Conservation (phyloP, 2,329 filamentous ascomycete species). For the Fusarium sp. region DNA sequence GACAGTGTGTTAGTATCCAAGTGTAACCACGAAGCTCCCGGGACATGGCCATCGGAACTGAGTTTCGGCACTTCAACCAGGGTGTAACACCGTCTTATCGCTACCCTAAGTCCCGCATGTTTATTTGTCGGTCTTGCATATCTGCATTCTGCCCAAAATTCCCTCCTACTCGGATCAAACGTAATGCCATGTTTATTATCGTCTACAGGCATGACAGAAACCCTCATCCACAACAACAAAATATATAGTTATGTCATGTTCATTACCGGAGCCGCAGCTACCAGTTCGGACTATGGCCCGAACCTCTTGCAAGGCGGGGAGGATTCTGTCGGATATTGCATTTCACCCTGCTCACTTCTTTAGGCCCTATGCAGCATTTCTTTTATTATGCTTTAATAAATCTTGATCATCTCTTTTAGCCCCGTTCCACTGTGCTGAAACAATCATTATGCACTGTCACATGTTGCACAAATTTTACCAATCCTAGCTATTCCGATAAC, state of each 20-base stretch:
- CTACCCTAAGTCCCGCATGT: background rate
- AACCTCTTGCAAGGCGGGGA: background rate
- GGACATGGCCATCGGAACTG: background rate
- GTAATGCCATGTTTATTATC: background rate
- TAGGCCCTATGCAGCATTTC: background rate
- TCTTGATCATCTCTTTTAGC: background rate
- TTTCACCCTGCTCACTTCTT: background rate
- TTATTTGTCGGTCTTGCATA: background rate
- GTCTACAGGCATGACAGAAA: too few species aligned
- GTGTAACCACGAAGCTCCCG: background rate
- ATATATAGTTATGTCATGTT: too few species aligned
- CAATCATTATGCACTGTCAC: background rate
- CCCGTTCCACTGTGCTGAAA: background rate
- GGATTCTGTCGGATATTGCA: background rate
- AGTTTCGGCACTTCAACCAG: background rate
- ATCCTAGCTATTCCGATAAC: background rate
- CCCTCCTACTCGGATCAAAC: background rate
- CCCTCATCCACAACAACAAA: too few species aligned
- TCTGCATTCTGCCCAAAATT: background rate
- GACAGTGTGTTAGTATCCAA: background rate
- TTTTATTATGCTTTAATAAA: background rate
- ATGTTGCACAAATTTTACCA: background rate
- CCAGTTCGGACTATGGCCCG: background rate
- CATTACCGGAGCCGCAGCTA: background rate
- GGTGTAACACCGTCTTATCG: background rate